Conservation (phyloP, 106 monocot genomes). For the Iris macrosiphon region DNA sequence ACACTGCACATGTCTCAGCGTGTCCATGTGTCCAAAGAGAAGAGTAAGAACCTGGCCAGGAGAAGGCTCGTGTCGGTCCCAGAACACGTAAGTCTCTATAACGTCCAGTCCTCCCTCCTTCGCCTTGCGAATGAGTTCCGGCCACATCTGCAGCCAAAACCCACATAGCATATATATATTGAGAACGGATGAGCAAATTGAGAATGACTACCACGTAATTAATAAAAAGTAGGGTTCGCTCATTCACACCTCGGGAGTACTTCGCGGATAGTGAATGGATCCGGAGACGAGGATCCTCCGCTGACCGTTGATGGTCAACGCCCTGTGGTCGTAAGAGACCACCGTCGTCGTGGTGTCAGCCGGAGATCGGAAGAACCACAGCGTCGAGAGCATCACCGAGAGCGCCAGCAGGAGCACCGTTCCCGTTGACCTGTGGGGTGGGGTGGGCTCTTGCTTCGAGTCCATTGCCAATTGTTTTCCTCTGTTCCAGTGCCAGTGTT, state of each 20-base stretch:
- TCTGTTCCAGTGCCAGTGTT: too few species aligned
- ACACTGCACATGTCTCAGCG: too few species aligned
- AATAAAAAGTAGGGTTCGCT: too few species aligned
- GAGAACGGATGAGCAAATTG: too few species aligned
- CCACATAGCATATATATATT: too few species aligned
- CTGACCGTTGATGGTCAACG: conserved; percentile 37
- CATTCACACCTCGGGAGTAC: conserved; percentile 53
- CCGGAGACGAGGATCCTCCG: conserved; percentile 55
- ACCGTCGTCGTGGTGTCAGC: background rate
- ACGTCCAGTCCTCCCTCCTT: conserved; percentile 86
- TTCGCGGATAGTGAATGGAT: conserved; percentile 56
- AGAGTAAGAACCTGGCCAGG: conserved; percentile 43
- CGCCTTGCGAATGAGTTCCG: conserved; percentile 82
- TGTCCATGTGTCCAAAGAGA: too few species aligned
- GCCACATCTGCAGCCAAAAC: conserved; percentile 63
- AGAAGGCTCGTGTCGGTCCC: conserved; percentile 79
- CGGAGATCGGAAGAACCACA: background rate
- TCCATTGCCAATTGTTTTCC: too few species aligned
- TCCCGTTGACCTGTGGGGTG: background rate
- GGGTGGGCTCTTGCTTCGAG: background rate
- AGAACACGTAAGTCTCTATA: conserved; percentile 85
- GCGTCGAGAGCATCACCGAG: background rate
- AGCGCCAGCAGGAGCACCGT: background rate
- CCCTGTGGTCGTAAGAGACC: conserved; percentile 15
- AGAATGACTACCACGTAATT: too few species aligned